Evolutionary conservation across 1,284 basidiomycete genomes (phyloP), one percentile per base, ranked within the genome.

Genomic region (Wolfiporia cocos): DNA sequence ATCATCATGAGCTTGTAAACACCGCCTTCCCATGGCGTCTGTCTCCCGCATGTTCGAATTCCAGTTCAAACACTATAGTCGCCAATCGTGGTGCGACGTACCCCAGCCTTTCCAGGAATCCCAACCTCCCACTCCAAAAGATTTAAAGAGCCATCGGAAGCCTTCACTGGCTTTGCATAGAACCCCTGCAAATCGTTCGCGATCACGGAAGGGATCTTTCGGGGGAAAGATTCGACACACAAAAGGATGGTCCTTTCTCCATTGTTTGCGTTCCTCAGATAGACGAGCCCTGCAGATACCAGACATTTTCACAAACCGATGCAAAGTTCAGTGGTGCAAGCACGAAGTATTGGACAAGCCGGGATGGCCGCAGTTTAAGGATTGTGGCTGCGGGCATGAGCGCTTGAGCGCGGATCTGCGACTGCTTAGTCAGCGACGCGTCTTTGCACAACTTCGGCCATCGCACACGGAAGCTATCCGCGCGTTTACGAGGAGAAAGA

Each of bases 231-330:
- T 41, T 11, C 44, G 31, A 81, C 92, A 65, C 66, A 98, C 95
- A 58, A 96, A 98, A 37, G 96, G 96, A 67, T 99, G 96, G 57
- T 99, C 96, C 64, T 95, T 98, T 50, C 96, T 71, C 96, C 96
- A 99, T 58, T 96, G 92, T 69, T 99, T 99, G 57, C 96, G 82
- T 68, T 99, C 96, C 67, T 99, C 96, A 26, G 93, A 80, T 15
- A 96, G 74, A 56, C 92, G 81, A 30, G 85, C 80, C 59, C 89
- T 76, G 62, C 91, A 86, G 54, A 93, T 84, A 49, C 88, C 78
- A 50, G 89, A 79, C 90, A 92, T 81, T 37, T 11, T 37, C 30
- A n/a, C n/a, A n/a, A n/a, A n/a, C n/a, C n/a, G n/a, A n/a, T n/a
- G 30, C 39, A 29, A 32, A 35, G 35, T 21, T 9, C 28, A 43